These are phyloP conservation scores for Pyrus hybrid DNA, from an alignment of 331 rosid genomes.

Conservation along the genomic window DNA sequence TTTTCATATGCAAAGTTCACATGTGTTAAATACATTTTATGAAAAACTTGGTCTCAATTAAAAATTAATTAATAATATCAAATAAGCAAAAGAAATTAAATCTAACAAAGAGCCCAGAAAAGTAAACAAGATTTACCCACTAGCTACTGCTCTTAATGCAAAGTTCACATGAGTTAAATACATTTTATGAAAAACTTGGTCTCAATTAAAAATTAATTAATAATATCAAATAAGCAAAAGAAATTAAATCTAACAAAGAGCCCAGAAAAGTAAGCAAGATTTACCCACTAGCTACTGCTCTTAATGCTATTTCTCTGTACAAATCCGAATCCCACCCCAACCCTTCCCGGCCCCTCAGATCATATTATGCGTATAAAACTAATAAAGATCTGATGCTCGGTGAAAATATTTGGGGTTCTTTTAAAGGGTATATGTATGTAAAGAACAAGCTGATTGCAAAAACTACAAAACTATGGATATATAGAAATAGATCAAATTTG, in stretches of 20 bases:
- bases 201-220: neutral
- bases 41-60: neutral
- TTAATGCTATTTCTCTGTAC: neutral
- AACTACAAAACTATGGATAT: neutral
- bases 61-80: neutral
- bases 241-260: neutral
- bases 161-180: neutral
- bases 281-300: neutral
- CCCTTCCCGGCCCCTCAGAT: neutral
- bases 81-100: neutral
- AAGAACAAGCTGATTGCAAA: neutral
- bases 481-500: neutral
- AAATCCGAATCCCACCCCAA: neutral
- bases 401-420: too few relatives aligned
- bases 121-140: neutral
- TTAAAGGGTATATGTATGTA: too few relatives aligned
- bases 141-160: neutral
- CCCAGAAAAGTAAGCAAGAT: neutral
- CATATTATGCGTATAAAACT: neutral
- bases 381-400: too few relatives aligned
- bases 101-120: neutral
- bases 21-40: neutral
- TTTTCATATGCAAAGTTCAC: neutral
- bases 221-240: neutral
- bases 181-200: neutral